Evolutionary conservation across 176 grass and related monocot species (phyloP).

Genomic region (Paspalum notatum): DNA sequence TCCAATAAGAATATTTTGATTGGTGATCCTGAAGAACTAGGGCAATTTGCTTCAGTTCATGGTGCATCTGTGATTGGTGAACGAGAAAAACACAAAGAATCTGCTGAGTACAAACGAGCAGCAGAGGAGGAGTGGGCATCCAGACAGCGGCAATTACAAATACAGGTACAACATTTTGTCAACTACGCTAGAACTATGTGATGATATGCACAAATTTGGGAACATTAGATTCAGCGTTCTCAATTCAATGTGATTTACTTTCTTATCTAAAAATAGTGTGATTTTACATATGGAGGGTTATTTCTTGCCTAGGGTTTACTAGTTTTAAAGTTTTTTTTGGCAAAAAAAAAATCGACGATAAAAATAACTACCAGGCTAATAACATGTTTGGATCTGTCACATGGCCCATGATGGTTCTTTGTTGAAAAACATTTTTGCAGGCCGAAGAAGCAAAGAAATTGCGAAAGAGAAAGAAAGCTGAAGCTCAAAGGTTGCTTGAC

Average conservation of each 20-base stretch:
- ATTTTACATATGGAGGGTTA: constrained; percentile 14
- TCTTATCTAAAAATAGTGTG: constrained; percentile 25
- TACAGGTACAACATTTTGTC: constrained; percentile 60
- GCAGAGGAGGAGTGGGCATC: constrained; percentile 85
- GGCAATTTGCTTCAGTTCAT: constrained; percentile 2
- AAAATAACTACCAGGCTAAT: not conserved
- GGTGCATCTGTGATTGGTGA: constrained; percentile 45
- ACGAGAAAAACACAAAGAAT: constrained; percentile 92
- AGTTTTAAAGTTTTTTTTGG: not conserved
- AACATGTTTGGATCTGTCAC: not conserved
- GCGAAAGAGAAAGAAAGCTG: constrained; percentile 82
- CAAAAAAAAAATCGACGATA: not conserved
- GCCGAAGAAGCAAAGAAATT: constrained; percentile 82
- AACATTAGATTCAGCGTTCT: constrained; percentile 4
- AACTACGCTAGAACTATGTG: not conserved
- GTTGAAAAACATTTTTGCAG: constrained; percentile 44
- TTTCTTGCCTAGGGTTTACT: not conserved
- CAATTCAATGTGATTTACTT: constrained; percentile 24
- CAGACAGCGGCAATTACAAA: constrained; percentile 68
- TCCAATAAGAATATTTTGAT: constrained; percentile 24
- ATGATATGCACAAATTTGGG: constrained; percentile 1
- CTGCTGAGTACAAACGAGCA: constrained; percentile 72
- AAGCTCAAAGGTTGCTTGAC: constrained; percentile 64
- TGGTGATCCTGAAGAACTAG: constrained; percentile 17
- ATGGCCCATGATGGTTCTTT: constrained; percentile 5